Evolutionary conservation across 306 rosid species (phyloP).

Genomic region (Lathyrus tuberosus): DNA sequence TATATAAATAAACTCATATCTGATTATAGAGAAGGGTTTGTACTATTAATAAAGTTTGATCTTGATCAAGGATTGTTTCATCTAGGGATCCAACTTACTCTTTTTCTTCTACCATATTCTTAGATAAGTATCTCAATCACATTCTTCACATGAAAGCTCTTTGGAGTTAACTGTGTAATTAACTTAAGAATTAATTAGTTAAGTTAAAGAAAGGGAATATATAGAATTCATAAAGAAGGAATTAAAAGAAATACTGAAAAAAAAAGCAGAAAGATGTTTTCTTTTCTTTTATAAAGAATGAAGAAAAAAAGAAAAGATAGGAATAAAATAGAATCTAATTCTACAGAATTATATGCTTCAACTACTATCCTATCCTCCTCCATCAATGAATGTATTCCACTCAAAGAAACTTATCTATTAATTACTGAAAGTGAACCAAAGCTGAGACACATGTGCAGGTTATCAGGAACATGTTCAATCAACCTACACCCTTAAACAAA

Average conservation of each 20-base stretch:
- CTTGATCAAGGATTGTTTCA: too few relatives aligned
- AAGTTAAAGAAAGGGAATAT: slow-evolving; percentile 24
- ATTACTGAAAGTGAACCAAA: slow-evolving; percentile 42
- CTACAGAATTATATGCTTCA: slow-evolving; percentile 49
- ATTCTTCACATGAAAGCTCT: background rate
- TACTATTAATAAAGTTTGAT: too few relatives aligned
- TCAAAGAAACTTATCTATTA: slow-evolving; percentile 28
- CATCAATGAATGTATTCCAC: slow-evolving; percentile 48
- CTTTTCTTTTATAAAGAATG: slow-evolving; percentile 68
- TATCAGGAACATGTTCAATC: slow-evolving; percentile 27
- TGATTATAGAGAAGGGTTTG: too few relatives aligned
- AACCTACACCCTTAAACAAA: slow-evolving; percentile 3
- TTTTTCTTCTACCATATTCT: too few relatives aligned
- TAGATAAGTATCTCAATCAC: background rate
- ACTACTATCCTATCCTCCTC: slow-evolving; percentile 22
- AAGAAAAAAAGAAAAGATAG: slow-evolving; percentile 48
- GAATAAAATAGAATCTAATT: slow-evolving; percentile 63
- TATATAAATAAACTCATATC: too few relatives aligned
- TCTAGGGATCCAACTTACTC: too few relatives aligned
- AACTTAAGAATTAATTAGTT: background rate
- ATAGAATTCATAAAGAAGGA: slow-evolving; percentile 30
- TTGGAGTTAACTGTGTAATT: background rate
- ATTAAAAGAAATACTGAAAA: slow-evolving; percentile 36
- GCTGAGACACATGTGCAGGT: slow-evolving; percentile 46
- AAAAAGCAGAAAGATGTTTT: slow-evolving; percentile 55